A percentile compares a stretch with the other conserved stretches of the same genome.
Evolutionary conservation across 2,329 filamentous ascomycete genomes (phyloP).

Genomic region (Mariannaea sp.): DNA sequence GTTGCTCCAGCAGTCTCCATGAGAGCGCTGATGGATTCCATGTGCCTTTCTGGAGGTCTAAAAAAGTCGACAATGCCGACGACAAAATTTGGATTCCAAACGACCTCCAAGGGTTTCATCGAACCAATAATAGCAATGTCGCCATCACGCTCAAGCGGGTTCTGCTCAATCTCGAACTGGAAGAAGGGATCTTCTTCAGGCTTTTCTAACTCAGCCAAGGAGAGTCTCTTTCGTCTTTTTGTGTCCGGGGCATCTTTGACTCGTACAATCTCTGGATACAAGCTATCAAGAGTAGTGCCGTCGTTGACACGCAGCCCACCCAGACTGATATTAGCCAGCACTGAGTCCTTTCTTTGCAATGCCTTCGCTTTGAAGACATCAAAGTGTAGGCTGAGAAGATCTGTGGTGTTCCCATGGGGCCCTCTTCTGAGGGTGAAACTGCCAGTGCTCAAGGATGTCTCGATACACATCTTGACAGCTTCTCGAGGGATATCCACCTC

Average conservation of each 20-base stretch:
- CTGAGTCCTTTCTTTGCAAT: conserved; percentile 86
- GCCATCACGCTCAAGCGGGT: conserved; percentile 89
- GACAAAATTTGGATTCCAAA: conserved; percentile 95
- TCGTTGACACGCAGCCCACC: conserved; percentile 94
- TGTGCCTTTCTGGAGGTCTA: conserved; percentile 91
- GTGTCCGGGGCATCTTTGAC: conserved; percentile 81
- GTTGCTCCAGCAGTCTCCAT: conserved; percentile 96
- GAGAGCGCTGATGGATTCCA: conserved; percentile 96
- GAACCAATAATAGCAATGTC: conserved; percentile 91
- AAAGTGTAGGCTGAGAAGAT: conserved; percentile 90
- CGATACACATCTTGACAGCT: conserved; percentile 88
- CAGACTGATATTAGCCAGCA: conserved; percentile 85
- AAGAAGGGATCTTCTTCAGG: conserved; percentile 78
- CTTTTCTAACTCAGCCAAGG: conserved; percentile 59
- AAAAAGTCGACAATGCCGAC: conserved; percentile 95
- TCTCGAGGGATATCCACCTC: conserved; percentile 89
- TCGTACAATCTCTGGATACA: conserved; percentile 93
- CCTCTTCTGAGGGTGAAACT: conserved; percentile 93
- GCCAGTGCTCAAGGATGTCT: conserved; percentile 90
- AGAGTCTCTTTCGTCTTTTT: conserved; percentile 53
- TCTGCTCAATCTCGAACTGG: conserved; percentile 89
- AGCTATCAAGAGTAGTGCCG: conserved; percentile 86
- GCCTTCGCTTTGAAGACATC: conserved; percentile 93
- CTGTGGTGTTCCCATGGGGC: conserved; percentile 61
- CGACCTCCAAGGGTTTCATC: conserved; percentile 92